A percentile compares a stretch with the other conserved stretches of the same genome.
Conservation (phyloP, 768 basidiomycete genomes). For the Tremella mesenterica region DNA sequence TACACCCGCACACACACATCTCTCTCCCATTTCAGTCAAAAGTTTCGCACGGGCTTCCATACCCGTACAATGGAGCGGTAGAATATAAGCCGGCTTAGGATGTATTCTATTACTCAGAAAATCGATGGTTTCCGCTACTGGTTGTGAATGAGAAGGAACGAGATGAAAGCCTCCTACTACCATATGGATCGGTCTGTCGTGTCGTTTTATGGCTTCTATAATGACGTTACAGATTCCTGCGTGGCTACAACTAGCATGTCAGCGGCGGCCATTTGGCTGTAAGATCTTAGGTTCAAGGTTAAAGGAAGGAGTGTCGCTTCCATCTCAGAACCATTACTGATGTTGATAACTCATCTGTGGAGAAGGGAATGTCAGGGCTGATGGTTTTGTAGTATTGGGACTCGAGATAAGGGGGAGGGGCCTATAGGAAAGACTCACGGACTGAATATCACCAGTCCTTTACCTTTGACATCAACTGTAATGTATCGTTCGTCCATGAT, state of each 20-base stretch:
- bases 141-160: slow-evolving; percentile 58
- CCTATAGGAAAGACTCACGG: no score
- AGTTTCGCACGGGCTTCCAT: slow-evolving; percentile 67
- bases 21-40: slow-evolving; percentile 60
- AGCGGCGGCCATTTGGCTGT: background rate
- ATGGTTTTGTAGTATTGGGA: no score
- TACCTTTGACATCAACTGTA: slow-evolving; percentile 66
- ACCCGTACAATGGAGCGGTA: slow-evolving; percentile 80
- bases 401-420: no score
- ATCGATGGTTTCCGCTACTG: slow-evolving; percentile 61
- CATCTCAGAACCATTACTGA: no score
- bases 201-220: slow-evolving; percentile 57
- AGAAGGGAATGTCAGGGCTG: no score
- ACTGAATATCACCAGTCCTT: slow-evolving; percentile 73
- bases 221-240: slow-evolving; percentile 80
- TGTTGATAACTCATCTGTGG: no score
- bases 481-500: slow-evolving; percentile 79
- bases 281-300: no score
- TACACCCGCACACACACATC: slow-evolving; percentile 68
- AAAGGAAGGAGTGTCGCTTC: no score
- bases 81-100: slow-evolving; percentile 60
- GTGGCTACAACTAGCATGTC: slow-evolving; percentile 54
- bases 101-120: slow-evolving; percentile 58
- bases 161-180: slow-evolving; percentile 77
- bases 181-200: slow-evolving; percentile 68